Conservation (phyloP, 2,329 filamentous ascomycete species). For the Ophiostoma tasmaniense region DNA sequence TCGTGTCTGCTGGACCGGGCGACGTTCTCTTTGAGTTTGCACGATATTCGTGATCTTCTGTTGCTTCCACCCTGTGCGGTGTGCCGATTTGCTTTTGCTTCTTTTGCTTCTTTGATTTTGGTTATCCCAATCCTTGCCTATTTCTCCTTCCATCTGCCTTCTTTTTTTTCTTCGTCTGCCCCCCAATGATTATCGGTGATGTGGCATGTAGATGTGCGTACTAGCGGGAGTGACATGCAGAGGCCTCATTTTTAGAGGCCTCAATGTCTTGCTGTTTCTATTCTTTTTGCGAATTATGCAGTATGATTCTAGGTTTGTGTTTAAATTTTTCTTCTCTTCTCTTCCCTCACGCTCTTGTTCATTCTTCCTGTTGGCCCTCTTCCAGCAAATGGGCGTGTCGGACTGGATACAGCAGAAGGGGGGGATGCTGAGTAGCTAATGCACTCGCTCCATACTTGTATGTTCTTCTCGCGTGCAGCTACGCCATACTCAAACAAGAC, state of each 20-base stretch:
- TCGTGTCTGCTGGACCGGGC: background rate
- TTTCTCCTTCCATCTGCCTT: too few relatives aligned
- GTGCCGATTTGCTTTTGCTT: background rate
- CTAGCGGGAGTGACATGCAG: background rate
- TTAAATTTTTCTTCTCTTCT: background rate
- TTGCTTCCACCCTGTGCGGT: background rate
- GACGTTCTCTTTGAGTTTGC: background rate
- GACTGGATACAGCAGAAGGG: background rate
- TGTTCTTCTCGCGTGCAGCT: slow-evolving; percentile 8
- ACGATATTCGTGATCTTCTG: background rate
- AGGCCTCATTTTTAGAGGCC: background rate
- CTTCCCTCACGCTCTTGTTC: background rate
- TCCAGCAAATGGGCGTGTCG: background rate
- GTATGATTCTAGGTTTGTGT: background rate
- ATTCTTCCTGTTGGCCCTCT: background rate
- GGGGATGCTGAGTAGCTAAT: slow-evolving; percentile 4
- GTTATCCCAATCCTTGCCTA: too few relatives aligned
- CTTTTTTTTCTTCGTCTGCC: background rate
- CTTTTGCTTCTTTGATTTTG: background rate
- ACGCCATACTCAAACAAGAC: slow-evolving; percentile 8
- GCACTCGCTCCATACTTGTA: slow-evolving; percentile 9
- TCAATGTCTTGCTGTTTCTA: background rate
- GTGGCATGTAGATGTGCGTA: background rate
- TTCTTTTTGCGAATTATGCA: background rate
- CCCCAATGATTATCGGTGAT: background rate